Evolutionary conservation across 805 yeast genomes (phyloP).

Genomic region (Huiozyma naganishii): DNA sequence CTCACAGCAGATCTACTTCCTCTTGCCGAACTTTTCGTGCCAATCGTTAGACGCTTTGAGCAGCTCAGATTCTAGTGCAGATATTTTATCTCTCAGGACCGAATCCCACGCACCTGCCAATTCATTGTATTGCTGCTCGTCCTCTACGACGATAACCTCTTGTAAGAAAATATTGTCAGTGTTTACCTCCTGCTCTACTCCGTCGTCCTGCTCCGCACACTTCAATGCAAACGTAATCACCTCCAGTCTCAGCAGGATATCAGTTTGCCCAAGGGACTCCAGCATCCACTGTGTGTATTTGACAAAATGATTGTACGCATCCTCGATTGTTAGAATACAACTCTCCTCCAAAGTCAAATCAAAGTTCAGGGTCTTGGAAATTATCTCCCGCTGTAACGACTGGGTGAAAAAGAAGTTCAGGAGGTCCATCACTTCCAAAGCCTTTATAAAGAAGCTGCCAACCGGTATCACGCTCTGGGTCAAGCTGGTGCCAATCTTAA

Average conservation of each 20-base stretch:
- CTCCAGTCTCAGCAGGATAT: slow-evolving; percentile 17
- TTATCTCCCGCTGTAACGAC: slow-evolving; percentile 25
- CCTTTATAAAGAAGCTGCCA: slow-evolving; percentile 16
- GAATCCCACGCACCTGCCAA: slow-evolving; percentile 20
- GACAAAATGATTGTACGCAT: slow-evolving; percentile 24
- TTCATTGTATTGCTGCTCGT: slow-evolving; percentile 15
- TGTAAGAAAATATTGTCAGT: slow-evolving; percentile 25
- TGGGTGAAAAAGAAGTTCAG: slow-evolving; percentile 25
- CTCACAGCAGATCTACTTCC: slow-evolving; percentile 2
- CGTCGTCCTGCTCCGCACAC: slow-evolving; percentile 27
- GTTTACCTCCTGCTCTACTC: not conserved
- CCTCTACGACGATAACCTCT: slow-evolving; percentile 20
- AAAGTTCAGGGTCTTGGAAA: slow-evolving; percentile 25
- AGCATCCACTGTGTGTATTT: slow-evolving; percentile 29
- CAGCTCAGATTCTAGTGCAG: slow-evolving; percentile 10
- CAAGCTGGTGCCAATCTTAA: slow-evolving; percentile 1
- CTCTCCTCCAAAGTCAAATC: slow-evolving; percentile 16
- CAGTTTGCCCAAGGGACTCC: slow-evolving; percentile 18
- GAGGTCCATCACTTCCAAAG: slow-evolving; percentile 23
- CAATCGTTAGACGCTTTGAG: slow-evolving; percentile 11
- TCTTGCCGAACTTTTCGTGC: slow-evolving; percentile 20
- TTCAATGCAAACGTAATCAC: slow-evolving; percentile 23
- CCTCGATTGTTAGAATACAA: slow-evolving; percentile 18
- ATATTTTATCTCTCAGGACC: slow-evolving; percentile 12
- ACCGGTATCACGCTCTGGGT: slow-evolving; percentile 10